Conservation (phyloP, 768 basidiomycete genomes). For the Agaricus sinodeliciosus region DNA sequence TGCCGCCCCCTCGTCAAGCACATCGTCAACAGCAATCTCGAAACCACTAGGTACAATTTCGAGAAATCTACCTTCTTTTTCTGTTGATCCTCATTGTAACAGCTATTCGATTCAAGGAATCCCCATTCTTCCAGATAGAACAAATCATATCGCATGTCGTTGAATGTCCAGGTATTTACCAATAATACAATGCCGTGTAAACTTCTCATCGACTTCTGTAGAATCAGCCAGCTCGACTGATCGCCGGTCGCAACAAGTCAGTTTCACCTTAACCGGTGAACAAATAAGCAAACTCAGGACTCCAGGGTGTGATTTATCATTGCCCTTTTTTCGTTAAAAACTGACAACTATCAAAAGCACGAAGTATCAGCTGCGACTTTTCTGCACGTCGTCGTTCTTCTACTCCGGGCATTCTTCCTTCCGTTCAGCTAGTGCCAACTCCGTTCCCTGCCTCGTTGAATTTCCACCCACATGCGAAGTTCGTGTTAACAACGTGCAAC, state of each 20-base stretch:
- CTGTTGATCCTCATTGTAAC: slow-evolving; percentile 14
- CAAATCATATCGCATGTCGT: slow-evolving; percentile 56
- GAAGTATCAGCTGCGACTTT: slow-evolving; percentile 77
- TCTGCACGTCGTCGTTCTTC: slow-evolving; percentile 82
- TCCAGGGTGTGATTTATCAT: slow-evolving; percentile 37
- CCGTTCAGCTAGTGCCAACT: slow-evolving; percentile 28
- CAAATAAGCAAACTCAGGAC: slow-evolving; percentile 55
- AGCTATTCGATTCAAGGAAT: slow-evolving; percentile 75
- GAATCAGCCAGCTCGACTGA: slow-evolving; percentile 79
- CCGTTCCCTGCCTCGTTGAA: slow-evolving; percentile 69
- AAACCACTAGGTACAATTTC: slow-evolving; percentile 24
- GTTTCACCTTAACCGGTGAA: slow-evolving; percentile 62
- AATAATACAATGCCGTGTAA: slow-evolving; percentile 2
- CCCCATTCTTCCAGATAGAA: slow-evolving; percentile 70
- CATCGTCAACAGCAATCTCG: slow-evolving; percentile 23
- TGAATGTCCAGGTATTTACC: slow-evolving; percentile 69
- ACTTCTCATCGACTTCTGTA: slow-evolving; percentile 20
- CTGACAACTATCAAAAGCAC: slow-evolving; percentile 30
- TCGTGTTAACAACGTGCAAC: slow-evolving; percentile 65
- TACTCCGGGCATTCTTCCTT: slow-evolving; percentile 51
- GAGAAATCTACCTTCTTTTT: not conserved
- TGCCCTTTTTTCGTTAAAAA: slow-evolving; percentile 5
- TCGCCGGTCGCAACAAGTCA: slow-evolving; percentile 54
- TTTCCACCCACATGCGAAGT: slow-evolving; percentile 92
- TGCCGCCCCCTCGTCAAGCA: slow-evolving; percentile 28